These are phyloP conservation scores for Cutaneotrichosporon mucoides DNA, from an alignment of 1,284 basidiomycete species.

Conservation along the genomic window DNA sequence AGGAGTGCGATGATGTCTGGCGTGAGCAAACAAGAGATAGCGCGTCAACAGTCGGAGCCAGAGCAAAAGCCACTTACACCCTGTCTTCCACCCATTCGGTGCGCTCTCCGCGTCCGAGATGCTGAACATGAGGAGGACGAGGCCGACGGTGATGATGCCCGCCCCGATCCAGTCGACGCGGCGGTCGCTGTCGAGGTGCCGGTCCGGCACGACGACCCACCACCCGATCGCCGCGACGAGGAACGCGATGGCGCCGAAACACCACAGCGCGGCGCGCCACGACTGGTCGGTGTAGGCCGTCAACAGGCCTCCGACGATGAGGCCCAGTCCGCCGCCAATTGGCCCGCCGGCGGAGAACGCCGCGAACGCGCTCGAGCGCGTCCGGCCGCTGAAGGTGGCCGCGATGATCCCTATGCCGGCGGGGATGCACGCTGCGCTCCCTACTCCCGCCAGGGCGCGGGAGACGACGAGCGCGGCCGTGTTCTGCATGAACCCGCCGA, in stretches of 20 bases:
- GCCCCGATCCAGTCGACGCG: constrained; percentile 81
- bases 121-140: constrained; percentile 74
- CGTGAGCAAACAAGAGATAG: neutral
- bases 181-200: constrained; percentile 50
- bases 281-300: constrained; percentile 58
- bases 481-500: constrained; percentile 43
- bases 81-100: constrained; percentile 66
- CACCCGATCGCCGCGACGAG: constrained; percentile 55
- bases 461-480: constrained; percentile 35
- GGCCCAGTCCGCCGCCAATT: constrained; percentile 67
- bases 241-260: constrained; percentile 56
- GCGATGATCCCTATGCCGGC: constrained; percentile 66
- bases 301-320: constrained; percentile 64
- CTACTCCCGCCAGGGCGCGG: constrained; percentile 37
- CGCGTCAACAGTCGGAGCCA: too few species aligned
- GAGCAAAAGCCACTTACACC: constrained; percentile 55
- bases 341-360: constrained; percentile 72
- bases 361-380: constrained; percentile 68
- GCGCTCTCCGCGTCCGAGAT: constrained; percentile 70
- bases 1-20: constrained; percentile 56
- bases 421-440: constrained; percentile 29
- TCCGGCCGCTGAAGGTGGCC: constrained; percentile 61
- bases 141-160: constrained; percentile 64
- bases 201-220: constrained; percentile 57
- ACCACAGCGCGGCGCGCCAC: constrained; percentile 64